Evolutionary conservation across 2,329 filamentous ascomycete species (phyloP), one percentile per base, ranked within the genome.

Genomic region (Cordyceps javanica): DNA sequence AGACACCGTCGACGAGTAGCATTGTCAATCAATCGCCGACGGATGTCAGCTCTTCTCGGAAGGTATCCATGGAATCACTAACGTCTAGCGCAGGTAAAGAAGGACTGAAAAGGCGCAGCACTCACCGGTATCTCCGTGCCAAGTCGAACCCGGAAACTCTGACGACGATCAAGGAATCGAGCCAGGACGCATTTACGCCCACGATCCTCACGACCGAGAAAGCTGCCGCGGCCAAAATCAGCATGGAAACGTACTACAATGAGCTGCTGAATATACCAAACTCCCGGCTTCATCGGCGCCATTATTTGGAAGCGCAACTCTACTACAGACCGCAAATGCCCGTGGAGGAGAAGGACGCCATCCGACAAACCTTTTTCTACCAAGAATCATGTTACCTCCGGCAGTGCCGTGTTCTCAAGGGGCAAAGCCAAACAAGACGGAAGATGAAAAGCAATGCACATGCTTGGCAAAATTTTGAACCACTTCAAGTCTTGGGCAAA

Each of bases 231-330:
- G 88, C 90, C 44, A 97, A 96, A 69, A 83, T 95, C 21, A 95
- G 85, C 65, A 80, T 97, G 10, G 94, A 97, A 70, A 90, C 86
- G 0, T 83, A 92, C 65, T 97, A 89, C 74, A 87, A 92, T 64
- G 76, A 84, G n/a, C 70, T 91, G 8, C 75, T 90, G 2, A 76
- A 76, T 26, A 74, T 75, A 3, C 73, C 77, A 2, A 63, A 67
- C 10, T 48, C 65, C 10, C 68, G 73, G 4, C 62, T 57, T n/a
- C 55, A 64, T 41, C 68, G 72, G 11, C 63, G 62, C 3, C 69
- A 71, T 57, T 69, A 69, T 42, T 65, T 75, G 14, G 72, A 75
- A 59, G 64, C 68, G 6, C 79, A 84, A 28, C 75, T 97, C 10
- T 81, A 82, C 60, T 73, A 76, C 55, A 74, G 73, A 42, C 71